Evolutionary conservation across 345 rosid species (phyloP).

Genomic region (Rhizophora apiculata): DNA sequence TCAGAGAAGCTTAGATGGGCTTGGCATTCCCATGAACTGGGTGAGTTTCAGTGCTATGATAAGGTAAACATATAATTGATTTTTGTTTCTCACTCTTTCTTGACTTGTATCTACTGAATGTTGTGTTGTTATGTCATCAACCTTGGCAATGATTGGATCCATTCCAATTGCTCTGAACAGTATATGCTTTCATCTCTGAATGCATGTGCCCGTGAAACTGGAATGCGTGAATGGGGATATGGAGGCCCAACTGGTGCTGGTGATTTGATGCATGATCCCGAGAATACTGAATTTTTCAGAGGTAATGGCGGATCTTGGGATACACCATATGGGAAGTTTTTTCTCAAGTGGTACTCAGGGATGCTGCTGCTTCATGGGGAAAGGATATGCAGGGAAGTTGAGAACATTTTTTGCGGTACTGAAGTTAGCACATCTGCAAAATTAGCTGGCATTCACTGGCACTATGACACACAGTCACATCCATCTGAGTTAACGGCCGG

Average conservation of each 20-base stretch:
- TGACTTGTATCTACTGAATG: too few relatives aligned
- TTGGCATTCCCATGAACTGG: conserved; percentile 40
- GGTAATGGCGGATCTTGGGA: conserved; percentile 44
- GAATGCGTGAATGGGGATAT: conserved; percentile 45
- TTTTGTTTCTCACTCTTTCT: not conserved
- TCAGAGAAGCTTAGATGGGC: conserved; percentile 34
- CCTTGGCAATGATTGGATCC: not conserved
- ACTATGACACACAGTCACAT: conserved; percentile 39
- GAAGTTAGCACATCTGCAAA: conserved; percentile 37
- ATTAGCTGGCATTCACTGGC: conserved; percentile 50
- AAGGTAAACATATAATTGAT: conserved; percentile 35
- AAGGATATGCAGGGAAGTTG: conserved; percentile 44
- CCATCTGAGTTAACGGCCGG: conserved; percentile 51
- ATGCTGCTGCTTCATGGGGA: conserved; percentile 50
- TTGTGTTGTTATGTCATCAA: not conserved
- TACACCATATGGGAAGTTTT: conserved; percentile 37
- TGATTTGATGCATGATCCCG: conserved; percentile 37
- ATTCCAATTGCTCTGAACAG: conserved; percentile 22
- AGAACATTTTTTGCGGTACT: conserved; percentile 37
- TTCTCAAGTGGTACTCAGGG: conserved; percentile 51
- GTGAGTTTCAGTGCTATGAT: conserved; percentile 58
- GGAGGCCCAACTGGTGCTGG: conserved; percentile 41
- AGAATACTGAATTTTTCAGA: conserved; percentile 41
- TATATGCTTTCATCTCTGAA: conserved; percentile 51
- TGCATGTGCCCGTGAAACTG: conserved; percentile 35